Conservation (phyloP, 208 protist species). For the Balamuthia mandrillaris region DNA sequence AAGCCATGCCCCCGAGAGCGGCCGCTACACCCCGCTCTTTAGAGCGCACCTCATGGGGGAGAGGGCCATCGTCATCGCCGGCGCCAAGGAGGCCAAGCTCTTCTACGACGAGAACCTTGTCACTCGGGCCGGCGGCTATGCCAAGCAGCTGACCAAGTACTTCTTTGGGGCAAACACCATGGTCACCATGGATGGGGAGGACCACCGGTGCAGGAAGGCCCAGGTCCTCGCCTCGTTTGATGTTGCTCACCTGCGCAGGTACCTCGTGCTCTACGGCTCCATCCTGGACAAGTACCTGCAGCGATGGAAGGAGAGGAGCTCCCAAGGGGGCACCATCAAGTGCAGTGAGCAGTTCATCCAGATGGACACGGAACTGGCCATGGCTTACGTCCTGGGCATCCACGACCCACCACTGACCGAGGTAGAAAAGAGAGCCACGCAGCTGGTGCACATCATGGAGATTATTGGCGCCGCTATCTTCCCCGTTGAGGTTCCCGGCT, state of each 20-base stretch:
- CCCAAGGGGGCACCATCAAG: not conserved
- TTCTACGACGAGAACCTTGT: not conserved
- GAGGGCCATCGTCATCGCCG: not conserved
- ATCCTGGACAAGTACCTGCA: not conserved
- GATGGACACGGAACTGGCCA: not conserved
- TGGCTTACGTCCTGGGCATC: not conserved
- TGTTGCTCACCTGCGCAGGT: not conserved
- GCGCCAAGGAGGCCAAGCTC: not conserved
- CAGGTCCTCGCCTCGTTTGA: not conserved
- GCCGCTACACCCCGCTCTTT: not conserved
- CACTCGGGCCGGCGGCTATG: not conserved
- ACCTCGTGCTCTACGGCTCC: not conserved
- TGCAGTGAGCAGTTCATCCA: not conserved
- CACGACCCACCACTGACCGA: not conserved
- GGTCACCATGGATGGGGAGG: not conserved
- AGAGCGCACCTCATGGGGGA: not conserved
- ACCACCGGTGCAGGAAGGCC: not conserved
- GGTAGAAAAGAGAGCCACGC: not conserved
- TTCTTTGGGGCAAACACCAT: not conserved
- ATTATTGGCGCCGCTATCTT: not conserved
- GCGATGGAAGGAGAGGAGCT: not conserved
- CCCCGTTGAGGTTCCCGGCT: not conserved
- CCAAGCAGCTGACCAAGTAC: not conserved
- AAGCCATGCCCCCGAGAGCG: no score
- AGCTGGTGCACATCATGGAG: not conserved